Percentiles rank a stretch among this genome's conserved stretches.
These are phyloP conservation scores for Populus ilicifolia DNA, from an alignment of 345 rosid genomes.

Conservation along the genomic window DNA sequence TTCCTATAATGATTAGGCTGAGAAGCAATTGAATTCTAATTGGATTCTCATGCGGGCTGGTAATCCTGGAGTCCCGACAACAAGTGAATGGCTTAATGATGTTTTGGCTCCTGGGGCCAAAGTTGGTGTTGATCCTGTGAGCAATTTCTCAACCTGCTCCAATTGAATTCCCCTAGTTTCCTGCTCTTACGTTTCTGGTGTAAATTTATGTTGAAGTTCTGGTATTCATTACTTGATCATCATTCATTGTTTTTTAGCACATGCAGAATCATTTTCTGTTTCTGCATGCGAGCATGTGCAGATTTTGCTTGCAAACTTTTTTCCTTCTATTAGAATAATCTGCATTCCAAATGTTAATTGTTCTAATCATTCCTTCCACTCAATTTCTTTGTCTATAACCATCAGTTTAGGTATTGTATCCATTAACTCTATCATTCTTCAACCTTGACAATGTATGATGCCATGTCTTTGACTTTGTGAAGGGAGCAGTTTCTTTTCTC, in stretches of 20 bases:
- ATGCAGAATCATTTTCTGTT: background rate
- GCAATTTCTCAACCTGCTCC: conserved; percentile 34
- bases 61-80: conserved; percentile 73
- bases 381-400: too few species aligned
- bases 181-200: conserved; percentile 1
- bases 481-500: conserved; percentile 99
- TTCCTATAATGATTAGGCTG: conserved; percentile 52
- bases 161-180: background rate
- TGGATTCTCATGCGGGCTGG: conserved; percentile 98
- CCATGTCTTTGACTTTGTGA: conserved; percentile 48
- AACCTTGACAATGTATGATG: conserved; percentile 32
- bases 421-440: conserved; percentile 1
- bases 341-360: background rate
- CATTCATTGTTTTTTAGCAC: background rate
- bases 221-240: background rate
- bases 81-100: conserved; percentile 87
- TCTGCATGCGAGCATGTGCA: too few species aligned
- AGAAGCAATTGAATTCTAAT: conserved; percentile 68
- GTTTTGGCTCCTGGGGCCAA: conserved; percentile 79
- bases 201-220: background rate
- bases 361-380: background rate
- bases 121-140: conserved; percentile 97
- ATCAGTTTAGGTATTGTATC: background rate
- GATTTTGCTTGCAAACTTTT: too few species aligned
- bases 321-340: background rate